Percentiles rank a stretch among this genome's conserved stretches.
These are phyloP conservation scores for Leccinum proliferum DNA, from an alignment of 1,284 basidiomycete species.

Conservation along the genomic window DNA sequence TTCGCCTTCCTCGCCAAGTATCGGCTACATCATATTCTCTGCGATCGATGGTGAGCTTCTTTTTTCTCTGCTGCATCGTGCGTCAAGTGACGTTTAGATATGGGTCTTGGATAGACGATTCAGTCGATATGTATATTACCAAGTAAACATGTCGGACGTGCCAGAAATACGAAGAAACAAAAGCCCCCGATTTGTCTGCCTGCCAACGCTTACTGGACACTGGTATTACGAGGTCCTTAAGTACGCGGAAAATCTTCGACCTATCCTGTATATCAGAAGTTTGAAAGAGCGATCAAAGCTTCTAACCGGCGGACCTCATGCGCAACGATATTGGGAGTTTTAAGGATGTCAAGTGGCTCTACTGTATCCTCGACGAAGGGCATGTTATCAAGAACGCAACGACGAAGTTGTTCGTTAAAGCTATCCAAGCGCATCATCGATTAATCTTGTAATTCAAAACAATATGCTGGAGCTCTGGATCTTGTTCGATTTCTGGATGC, in stretches of 20 bases:
- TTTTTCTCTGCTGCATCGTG: background rate
- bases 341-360: conserved; percentile 81
- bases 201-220: conserved; percentile 87
- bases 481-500: conserved; percentile 99
- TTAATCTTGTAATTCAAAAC: conserved; percentile 98
- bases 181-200: conserved; percentile 79
- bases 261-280: conserved; percentile 91
- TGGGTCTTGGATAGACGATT: conserved; percentile 98
- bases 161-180: conserved; percentile 64
- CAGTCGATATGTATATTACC: conserved; percentile 98
- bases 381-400: conserved; percentile 99
- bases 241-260: conserved; percentile 79
- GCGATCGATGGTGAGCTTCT: conserved; percentile 69
- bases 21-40: conserved; percentile 96
- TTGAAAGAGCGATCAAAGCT: conserved; percentile 80
- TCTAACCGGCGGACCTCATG: conserved; percentile 81
- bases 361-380: conserved; percentile 97
- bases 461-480: conserved; percentile 99
- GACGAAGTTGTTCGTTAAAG: conserved; percentile 97
- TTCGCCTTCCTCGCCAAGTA: conserved; percentile 97
- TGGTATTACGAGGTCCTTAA: conserved; percentile 93
- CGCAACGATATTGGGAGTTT: conserved; percentile 89
- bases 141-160: conserved; percentile 89
- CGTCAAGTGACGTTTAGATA: conserved; percentile 50
- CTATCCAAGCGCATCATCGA: conserved; percentile 86